These are phyloP conservation scores for Penicillium sp. DNA, from an alignment of 2,329 filamentous ascomycete genomes.

Conservation along the genomic window DNA sequence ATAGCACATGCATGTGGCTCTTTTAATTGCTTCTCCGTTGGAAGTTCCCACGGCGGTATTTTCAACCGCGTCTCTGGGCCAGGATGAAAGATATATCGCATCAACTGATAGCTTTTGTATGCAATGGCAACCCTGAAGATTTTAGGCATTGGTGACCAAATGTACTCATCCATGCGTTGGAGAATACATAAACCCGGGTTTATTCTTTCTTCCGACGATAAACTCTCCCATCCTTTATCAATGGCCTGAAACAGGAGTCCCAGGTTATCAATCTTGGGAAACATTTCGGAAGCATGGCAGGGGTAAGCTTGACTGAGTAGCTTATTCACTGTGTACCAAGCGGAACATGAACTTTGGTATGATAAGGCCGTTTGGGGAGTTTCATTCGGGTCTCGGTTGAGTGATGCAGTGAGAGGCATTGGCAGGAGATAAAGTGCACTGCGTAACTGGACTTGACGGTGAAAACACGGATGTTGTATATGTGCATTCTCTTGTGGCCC, in stretches of 20 bases:
- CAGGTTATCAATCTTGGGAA: neutral
- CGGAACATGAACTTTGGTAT: too few species aligned
- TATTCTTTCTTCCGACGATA: neutral
- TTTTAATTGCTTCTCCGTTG: neutral
- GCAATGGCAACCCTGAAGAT: neutral
- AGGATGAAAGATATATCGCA: neutral
- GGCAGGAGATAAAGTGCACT: too few species aligned
- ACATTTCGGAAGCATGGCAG: neutral
- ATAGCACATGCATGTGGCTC: neutral
- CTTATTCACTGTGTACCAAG: too few species aligned
- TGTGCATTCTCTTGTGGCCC: too few species aligned
- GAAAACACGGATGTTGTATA: too few species aligned
- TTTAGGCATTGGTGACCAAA: neutral
- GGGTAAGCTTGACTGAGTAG: neutral
- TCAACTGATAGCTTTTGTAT: neutral
- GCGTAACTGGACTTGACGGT: too few species aligned
- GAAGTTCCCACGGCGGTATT: neutral
- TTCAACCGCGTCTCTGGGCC: neutral
- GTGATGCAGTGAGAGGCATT: too few species aligned
- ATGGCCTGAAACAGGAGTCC: neutral
- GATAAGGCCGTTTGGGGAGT: too few species aligned
- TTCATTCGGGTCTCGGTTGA: too few species aligned
- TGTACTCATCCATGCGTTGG: neutral
- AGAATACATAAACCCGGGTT: neutral
- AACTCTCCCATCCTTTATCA: neutral